Percentiles rank a stretch among this genome's conserved stretches.
phyloP scores from a whole-genome alignment of 495 filamentous ascomycete species.

The Penicillium mononematosum region DNA sequence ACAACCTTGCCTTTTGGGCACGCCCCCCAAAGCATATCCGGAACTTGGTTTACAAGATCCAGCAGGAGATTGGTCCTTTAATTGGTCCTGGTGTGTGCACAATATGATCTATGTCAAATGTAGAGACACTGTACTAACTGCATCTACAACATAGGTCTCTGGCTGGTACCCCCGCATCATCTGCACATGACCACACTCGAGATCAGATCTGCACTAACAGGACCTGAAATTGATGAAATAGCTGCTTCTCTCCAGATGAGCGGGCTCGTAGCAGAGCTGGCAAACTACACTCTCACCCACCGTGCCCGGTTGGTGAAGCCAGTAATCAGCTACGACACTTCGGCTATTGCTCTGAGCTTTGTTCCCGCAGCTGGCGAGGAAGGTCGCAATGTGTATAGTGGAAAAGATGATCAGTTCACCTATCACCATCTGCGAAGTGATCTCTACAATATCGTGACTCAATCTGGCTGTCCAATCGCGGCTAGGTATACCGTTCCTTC shows the following conservation, averaged over 20 bases:
- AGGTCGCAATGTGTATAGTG: constrained; percentile 9
- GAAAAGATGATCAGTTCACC: constrained; percentile 60
- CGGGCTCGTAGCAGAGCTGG: constrained; percentile 50
- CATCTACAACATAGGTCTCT: constrained; percentile 58
- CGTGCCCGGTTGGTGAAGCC: constrained; percentile 77
- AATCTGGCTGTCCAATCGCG: constrained; percentile 58
- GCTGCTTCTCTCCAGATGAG: constrained; percentile 51
- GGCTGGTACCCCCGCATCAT: constrained; percentile 73
- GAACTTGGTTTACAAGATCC: constrained; percentile 63
- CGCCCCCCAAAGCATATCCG: constrained; percentile 71
- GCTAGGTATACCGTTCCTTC: constrained; percentile 84
- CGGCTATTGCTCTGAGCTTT: constrained; percentile 82
- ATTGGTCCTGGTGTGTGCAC: constrained; percentile 62
- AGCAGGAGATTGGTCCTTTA: constrained; percentile 58
- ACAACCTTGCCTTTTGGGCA: constrained; percentile 87
- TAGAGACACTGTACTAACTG: constrained; percentile 4
- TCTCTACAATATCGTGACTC: constrained; percentile 58
- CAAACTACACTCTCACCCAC: constrained; percentile 59
- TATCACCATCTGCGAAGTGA: constrained; percentile 90
- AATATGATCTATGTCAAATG: background rate
- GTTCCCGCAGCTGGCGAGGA: constrained; percentile 67
- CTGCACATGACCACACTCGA: constrained; percentile 89
- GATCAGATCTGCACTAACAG: constrained; percentile 66
- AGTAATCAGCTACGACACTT: constrained; percentile 76
- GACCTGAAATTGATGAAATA: constrained; percentile 59